phyloP scores from a whole-genome alignment of 495 filamentous ascomycete species.

The Penicillium diatomitis region DNA sequence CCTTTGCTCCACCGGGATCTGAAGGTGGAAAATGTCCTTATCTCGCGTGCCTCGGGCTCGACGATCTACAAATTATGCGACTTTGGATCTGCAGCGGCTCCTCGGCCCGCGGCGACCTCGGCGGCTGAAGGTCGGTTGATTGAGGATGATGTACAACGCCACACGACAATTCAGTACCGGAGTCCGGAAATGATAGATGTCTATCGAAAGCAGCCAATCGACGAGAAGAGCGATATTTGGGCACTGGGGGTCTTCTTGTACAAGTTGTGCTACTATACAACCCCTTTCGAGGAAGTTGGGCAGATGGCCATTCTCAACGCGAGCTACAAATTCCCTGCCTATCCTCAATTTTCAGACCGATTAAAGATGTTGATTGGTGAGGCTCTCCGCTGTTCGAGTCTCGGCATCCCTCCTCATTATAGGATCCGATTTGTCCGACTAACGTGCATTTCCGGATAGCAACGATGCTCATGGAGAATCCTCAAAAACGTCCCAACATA shows the following conservation, averaged over 20 bases:
- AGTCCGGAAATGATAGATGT: constrained; percentile 99
- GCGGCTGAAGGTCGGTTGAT: constrained; percentile 80
- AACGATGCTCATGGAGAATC: constrained; percentile 83
- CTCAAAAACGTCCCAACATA: constrained; percentile 77
- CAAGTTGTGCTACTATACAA: constrained; percentile 99
- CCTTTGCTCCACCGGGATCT: constrained; percentile 88
- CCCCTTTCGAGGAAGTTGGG: constrained; percentile 94
- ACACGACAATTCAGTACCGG: constrained; percentile 93
- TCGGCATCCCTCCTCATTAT: too few species aligned
- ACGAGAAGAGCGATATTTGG: constrained; percentile 99
- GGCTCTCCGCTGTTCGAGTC: constrained; percentile 12
- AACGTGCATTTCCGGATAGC: constrained; percentile 39
- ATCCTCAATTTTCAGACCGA: constrained; percentile 82
- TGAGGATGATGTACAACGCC: constrained; percentile 94
- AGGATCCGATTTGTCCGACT: background rate
- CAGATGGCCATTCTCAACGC: constrained; percentile 98
- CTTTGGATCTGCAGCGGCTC: constrained; percentile 86
- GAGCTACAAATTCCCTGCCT: constrained; percentile 81
- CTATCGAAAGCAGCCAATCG: constrained; percentile 90
- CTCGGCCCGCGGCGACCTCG: constrained; percentile 74
- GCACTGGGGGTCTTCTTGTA: constrained; percentile 91
- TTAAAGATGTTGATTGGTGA: constrained; percentile 87
- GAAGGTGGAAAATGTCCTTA: constrained; percentile 97
- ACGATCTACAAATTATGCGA: constrained; percentile 90
- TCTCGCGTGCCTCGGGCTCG: constrained; percentile 52